These are phyloP conservation scores for Endotrypanum monterogeii DNA, from an alignment of 208 protist species.

Conservation along the genomic window DNA sequence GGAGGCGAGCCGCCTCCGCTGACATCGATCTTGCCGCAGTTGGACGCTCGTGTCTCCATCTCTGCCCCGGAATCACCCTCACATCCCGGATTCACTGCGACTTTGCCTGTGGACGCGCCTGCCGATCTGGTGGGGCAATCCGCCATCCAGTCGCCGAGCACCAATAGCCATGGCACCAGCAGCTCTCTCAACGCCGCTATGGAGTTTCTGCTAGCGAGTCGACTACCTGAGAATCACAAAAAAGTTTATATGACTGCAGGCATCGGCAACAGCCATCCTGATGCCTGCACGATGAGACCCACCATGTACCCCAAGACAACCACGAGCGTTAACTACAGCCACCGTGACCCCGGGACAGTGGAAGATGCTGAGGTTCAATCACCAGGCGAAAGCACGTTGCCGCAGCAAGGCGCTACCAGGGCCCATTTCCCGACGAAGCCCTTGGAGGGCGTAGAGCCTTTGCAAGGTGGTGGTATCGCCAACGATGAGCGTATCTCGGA, in stretches of 20 bases:
- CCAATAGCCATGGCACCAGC: conserved; percentile 11
- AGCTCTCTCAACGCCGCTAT: conserved; percentile 27
- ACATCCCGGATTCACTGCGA: neutral
- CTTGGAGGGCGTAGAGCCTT: neutral
- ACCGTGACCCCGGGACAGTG: neutral
- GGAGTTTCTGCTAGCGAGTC: conserved; percentile 35
- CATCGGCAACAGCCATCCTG: neutral
- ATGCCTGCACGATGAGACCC: neutral
- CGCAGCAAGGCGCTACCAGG: neutral
- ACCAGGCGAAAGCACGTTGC: neutral
- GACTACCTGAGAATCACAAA: conserved; percentile 16
- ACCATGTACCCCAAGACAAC: neutral
- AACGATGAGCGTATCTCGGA: neutral
- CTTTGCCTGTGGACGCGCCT: neutral
- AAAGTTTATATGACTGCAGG: neutral
- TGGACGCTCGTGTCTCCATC: neutral
- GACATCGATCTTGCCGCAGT: neutral
- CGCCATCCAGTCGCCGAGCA: neutral
- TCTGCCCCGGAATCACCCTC: neutral
- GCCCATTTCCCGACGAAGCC: neutral
- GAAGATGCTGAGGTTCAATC: neutral
- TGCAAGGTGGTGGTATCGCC: neutral
- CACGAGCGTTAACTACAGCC: neutral
- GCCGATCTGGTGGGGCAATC: neutral
- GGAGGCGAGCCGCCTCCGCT: neutral